Evolutionary conservation across 2,329 filamentous ascomycete genomes (phyloP).

Genomic region (Nothophoma quercina): DNA sequence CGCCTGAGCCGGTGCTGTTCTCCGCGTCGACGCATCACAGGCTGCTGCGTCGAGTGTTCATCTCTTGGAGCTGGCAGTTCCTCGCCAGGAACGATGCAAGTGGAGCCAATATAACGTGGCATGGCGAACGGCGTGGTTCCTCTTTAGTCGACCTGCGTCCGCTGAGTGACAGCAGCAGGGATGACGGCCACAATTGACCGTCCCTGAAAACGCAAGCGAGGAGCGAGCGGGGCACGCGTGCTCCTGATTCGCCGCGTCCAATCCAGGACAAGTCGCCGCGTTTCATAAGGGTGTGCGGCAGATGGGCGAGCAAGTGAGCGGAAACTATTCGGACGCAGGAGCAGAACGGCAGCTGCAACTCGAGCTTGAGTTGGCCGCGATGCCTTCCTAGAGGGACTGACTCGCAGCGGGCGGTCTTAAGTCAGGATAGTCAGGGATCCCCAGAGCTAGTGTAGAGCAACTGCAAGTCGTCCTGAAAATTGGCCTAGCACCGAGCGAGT

Average conservation of each 20-base stretch:
- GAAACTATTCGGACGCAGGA: background rate
- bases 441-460: conserved; percentile 4
- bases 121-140: background rate
- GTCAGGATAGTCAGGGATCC: conserved; percentile 3
- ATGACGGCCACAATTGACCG: conserved; percentile 1
- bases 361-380: conserved; percentile 7
- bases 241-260: background rate
- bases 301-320: conserved; percentile 12
- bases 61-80: conserved; percentile 10
- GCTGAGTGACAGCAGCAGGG: conserved; percentile 4
- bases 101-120: conserved; percentile 13
- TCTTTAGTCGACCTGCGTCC: conserved; percentile 8
- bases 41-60: conserved; percentile 6
- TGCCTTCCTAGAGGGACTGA: conserved; percentile 1
- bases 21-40: conserved; percentile 10
- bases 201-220: conserved; percentile 7
- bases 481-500: background rate
- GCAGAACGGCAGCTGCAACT: conserved; percentile 4
- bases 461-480: conserved; percentile 14
- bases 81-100: conserved; percentile 9
- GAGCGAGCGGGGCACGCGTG: conserved; percentile 7
- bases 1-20: background rate
- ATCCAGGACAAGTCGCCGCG: background rate
- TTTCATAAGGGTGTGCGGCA: conserved; percentile 18
- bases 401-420: background rate